These are phyloP conservation scores for Magnaporthales sp. DNA, from an alignment of 2,329 filamentous ascomycete genomes.

Conservation along the genomic window DNA sequence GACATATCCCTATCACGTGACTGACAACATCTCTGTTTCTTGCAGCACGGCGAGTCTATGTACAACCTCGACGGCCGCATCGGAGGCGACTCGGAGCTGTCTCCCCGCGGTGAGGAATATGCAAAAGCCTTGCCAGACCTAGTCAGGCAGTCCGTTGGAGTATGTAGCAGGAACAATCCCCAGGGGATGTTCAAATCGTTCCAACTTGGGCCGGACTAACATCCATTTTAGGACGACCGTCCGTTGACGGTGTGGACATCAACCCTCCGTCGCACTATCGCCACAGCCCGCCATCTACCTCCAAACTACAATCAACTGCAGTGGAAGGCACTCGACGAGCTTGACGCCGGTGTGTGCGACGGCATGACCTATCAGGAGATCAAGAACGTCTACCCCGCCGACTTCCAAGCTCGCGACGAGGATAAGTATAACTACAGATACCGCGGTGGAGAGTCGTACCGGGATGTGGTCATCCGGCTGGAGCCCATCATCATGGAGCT, in stretches of 20 bases:
- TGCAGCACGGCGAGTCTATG: constrained; percentile 83
- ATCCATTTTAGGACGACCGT: constrained; percentile 42
- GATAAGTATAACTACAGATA: constrained; percentile 99
- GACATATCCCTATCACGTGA: background rate
- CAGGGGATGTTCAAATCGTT: background rate
- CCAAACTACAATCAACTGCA: constrained; percentile 84
- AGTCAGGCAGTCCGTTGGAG: constrained; percentile 76
- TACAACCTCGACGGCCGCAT: constrained; percentile 89
- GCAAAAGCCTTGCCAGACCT: constrained; percentile 76
- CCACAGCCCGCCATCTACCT: constrained; percentile 78
- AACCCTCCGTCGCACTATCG: constrained; percentile 71
- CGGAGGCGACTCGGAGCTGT: constrained; percentile 84
- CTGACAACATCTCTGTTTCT: background rate
- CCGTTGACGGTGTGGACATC: constrained; percentile 56
- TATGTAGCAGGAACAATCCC: constrained; percentile 36
- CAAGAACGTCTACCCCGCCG: constrained; percentile 81
- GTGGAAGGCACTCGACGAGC: constrained; percentile 97
- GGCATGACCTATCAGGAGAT: constrained; percentile 95
- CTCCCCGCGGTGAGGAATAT: constrained; percentile 79
- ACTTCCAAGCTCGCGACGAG: constrained; percentile 90
- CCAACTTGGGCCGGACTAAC: background rate
- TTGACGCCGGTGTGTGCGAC: constrained; percentile 94
- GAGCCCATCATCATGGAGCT: constrained; percentile 99
- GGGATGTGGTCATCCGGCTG: constrained; percentile 92
- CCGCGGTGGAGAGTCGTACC: constrained; percentile 88